A percentile compares a stretch with the other conserved stretches of the same genome.
Conservation (phyloP, 2,329 filamentous ascomycete species). For the Exophiala dermatitidis region DNA sequence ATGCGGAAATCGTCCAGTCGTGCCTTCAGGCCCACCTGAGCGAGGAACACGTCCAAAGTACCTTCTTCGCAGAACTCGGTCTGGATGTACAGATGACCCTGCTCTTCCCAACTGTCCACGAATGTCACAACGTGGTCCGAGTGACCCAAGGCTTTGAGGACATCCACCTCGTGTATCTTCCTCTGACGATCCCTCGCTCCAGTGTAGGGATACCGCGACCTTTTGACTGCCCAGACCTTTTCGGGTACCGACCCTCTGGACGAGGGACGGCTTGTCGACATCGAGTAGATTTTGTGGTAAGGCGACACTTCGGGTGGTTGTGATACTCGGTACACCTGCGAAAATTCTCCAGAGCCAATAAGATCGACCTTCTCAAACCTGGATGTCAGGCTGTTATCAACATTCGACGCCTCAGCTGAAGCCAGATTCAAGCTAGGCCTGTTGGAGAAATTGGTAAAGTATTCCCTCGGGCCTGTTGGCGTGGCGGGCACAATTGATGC, state of each 20-base stretch:
- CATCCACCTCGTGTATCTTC: slow-evolving; percentile 76
- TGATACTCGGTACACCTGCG: slow-evolving; percentile 77
- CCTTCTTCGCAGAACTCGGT: slow-evolving; percentile 96
- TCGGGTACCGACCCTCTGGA: slow-evolving; percentile 49
- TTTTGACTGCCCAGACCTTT: slow-evolving; percentile 85
- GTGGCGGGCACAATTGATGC: slow-evolving; percentile 64
- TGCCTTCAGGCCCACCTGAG: slow-evolving; percentile 72
- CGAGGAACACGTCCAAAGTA: slow-evolving; percentile 76
- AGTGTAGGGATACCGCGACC: slow-evolving; percentile 70
- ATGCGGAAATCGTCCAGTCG: slow-evolving; percentile 94
- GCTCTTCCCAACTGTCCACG: slow-evolving; percentile 79
- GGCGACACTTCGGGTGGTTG: slow-evolving; percentile 34
- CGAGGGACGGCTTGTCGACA: slow-evolving; percentile 42
- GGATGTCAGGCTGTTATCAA: slow-evolving; percentile 65
- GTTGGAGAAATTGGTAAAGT: slow-evolving; percentile 51
- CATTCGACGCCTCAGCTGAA: slow-evolving; percentile 60
- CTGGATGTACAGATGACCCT: slow-evolving; percentile 85
- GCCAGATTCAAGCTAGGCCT: slow-evolving; percentile 63
- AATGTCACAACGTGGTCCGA: slow-evolving; percentile 81
- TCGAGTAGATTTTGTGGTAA: slow-evolving; percentile 38
- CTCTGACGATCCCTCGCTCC: slow-evolving; percentile 72
- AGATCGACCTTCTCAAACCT: slow-evolving; percentile 76
- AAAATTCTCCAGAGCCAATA: slow-evolving; percentile 86
- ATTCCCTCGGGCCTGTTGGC: slow-evolving; percentile 62
- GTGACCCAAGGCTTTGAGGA: slow-evolving; percentile 67